These are phyloP conservation scores for Eucalyptus polybractea DNA, from an alignment of 345 rosid species.

Conservation along the genomic window DNA sequence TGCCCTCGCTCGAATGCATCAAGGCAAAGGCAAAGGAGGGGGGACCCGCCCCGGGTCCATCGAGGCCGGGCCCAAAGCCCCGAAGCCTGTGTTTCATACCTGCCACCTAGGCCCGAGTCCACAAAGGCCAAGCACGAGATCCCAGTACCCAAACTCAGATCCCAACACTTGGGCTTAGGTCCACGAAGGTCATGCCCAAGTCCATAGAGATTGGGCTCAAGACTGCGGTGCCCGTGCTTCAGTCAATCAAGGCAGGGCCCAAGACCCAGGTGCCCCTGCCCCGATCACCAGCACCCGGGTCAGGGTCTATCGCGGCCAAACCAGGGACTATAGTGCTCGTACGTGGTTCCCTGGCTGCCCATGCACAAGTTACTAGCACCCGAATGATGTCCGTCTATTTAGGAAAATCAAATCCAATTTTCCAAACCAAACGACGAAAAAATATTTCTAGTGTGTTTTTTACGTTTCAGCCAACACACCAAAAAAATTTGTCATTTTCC, in stretches of 20 bases:
- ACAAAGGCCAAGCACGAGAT: not conserved
- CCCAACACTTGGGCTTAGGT: not conserved
- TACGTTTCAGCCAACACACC: not conserved
- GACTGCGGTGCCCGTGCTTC: accelerated
- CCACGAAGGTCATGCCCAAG: not conserved
- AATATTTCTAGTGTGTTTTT: too few relatives aligned
- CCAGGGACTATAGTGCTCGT: not conserved
- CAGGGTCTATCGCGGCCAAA: not conserved
- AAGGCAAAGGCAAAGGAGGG: too few relatives aligned
- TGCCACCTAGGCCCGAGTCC: not conserved
- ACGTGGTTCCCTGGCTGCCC: not conserved
- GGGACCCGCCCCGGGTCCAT: too few relatives aligned
- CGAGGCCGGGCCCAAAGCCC: too few relatives aligned
- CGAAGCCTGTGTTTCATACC: too few relatives aligned
- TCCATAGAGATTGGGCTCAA: not conserved
- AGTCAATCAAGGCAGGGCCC: not conserved
- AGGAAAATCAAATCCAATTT: not conserved
- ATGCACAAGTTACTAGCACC: not conserved
- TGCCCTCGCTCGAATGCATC: not conserved
- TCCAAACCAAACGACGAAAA: not conserved
- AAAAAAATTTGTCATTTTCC: not conserved
- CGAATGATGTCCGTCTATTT: not conserved
- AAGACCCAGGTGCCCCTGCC: too few relatives aligned
- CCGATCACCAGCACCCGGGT: not conserved
- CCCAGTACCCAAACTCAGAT: not conserved